Conservation (phyloP, 768 basidiomycete species). For the Hygrocybe punicea region DNA sequence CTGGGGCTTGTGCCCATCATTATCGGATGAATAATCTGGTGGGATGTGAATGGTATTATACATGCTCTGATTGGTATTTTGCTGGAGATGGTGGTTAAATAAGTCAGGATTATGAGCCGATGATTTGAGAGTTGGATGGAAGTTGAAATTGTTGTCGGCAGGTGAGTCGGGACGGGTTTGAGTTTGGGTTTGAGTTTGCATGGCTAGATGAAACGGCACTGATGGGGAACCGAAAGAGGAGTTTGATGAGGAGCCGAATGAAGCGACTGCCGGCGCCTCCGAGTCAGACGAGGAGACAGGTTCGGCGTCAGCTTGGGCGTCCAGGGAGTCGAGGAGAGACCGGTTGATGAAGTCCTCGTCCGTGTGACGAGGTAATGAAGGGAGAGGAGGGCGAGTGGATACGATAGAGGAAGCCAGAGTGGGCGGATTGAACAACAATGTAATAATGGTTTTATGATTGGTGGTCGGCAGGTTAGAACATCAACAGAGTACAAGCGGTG, state of each 20-base stretch:
- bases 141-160: constrained; percentile 28
- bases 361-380: constrained; percentile 30
- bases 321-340: constrained; percentile 76
- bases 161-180: constrained; percentile 50
- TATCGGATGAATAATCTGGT: constrained; percentile 39
- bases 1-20: constrained; percentile 37
- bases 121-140: constrained; percentile 21
- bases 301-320: constrained; percentile 81
- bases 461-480: constrained; percentile 18
- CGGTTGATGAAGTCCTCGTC: constrained; percentile 87
- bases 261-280: constrained; percentile 45
- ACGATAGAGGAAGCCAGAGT: constrained; percentile 51
- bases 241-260: constrained; percentile 50
- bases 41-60: constrained; percentile 39
- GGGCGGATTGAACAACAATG: constrained; percentile 31
- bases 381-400: constrained; percentile 15
- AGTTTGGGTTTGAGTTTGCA: constrained; percentile 43
- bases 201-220: constrained; percentile 50
- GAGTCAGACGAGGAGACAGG: constrained; percentile 54
- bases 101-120: constrained; percentile 18
- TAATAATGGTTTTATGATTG: background rate
- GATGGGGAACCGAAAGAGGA: constrained; percentile 57
- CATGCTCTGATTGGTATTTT: constrained; percentile 31
- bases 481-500: constrained; percentile 20
- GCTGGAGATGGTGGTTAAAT: constrained; percentile 32